Base-by-base conservation (phyloP, 176 grass and related monocot genomes). In the Elaeis guineensis region DNA sequence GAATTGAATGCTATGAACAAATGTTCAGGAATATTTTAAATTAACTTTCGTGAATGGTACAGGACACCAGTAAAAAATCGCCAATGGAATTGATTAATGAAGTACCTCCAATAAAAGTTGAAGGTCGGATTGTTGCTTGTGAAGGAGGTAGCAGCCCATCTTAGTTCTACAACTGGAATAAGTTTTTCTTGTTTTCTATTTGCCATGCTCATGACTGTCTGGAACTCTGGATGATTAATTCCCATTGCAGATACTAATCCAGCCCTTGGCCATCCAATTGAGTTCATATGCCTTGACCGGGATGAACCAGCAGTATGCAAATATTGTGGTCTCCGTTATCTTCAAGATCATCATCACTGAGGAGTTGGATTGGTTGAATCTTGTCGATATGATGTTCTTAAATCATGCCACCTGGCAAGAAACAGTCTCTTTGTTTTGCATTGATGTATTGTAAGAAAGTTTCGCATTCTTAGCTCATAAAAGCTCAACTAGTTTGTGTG, bases 11-110 rank as follows among this genome's bases (percentile, higher is more conserved):
- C 0, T 44, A 44, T 44, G 35, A 12, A 11, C 8, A 12, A 12
- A 44, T 12, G 1, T 44, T 44, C 6, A 44, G 35, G 35, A 44
- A 44, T 44, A 44, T 14, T 44, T 44, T 44, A 44, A 44, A 44
- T 44, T 44, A 44, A 14, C 14, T 44, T 44, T 44, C 11, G 22
- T 57, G 58, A 62, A 30, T 80, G 51, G 62, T 61, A 52, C 73
- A 92, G 87, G 93, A 98, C 52, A 89, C 81, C 0, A 85, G 84
- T 61, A 98, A 92, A 81, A 98, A 98, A 85, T 92, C 93, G 11
- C 93, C 87, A 32, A 98, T 98, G 87, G 93, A 98, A 76, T 73
- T 98, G 66, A 89, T 98, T 73, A 81, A 77, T 21, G 93, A 91
- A 80, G 79, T 83, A 9, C 79, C 87, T 55, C 84, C 81, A 2